Evolutionary conservation across 2,329 filamentous ascomycete genomes (phyloP).

Genomic region (Sclerotinia trifoliorum): DNA sequence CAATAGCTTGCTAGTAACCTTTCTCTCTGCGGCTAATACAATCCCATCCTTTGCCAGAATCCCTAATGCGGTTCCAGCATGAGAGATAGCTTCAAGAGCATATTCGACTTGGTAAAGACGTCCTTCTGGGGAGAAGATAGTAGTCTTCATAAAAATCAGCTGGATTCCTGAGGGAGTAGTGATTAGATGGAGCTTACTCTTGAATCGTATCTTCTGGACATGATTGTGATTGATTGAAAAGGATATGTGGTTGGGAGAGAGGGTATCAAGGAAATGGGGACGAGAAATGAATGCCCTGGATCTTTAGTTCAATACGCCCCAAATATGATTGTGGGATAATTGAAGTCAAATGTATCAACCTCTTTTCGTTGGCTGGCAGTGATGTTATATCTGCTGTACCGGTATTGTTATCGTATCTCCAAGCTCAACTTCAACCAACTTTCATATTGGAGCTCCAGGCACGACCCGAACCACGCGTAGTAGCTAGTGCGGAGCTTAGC

Average conservation of each 20-base stretch:
- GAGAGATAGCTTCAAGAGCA: conserved; percentile 96
- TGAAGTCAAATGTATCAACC: conserved; percentile 10
- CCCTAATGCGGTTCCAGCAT: conserved; percentile 93
- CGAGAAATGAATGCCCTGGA: neutral
- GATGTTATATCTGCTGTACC: neutral
- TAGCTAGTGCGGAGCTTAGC: conserved; percentile 24
- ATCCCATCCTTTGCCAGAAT: conserved; percentile 98
- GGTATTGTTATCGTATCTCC: conserved; percentile 14
- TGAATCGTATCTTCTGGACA: conserved; percentile 98
- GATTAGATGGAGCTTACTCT: conserved; percentile 60
- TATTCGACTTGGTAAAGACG: conserved; percentile 99
- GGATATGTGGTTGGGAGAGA: neutral
- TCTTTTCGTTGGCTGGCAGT: conserved; percentile 20
- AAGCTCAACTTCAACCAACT: conserved; percentile 24
- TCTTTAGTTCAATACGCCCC: neutral
- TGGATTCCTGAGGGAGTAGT: neutral
- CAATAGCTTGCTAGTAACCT: conserved; percentile 97
- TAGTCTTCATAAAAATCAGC: conserved; percentile 63
- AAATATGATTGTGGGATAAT: conserved; percentile 4
- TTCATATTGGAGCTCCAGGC: conserved; percentile 35
- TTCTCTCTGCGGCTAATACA: conserved; percentile 94
- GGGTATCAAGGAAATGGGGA: conserved; percentile 10
- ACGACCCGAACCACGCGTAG: conserved; percentile 30
- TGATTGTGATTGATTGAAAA: conserved; percentile 44
- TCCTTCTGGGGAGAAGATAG: conserved; percentile 99